These are phyloP conservation scores for Apiospora koreana DNA, from an alignment of 2,329 filamentous ascomycete species.

Conservation along the genomic window DNA sequence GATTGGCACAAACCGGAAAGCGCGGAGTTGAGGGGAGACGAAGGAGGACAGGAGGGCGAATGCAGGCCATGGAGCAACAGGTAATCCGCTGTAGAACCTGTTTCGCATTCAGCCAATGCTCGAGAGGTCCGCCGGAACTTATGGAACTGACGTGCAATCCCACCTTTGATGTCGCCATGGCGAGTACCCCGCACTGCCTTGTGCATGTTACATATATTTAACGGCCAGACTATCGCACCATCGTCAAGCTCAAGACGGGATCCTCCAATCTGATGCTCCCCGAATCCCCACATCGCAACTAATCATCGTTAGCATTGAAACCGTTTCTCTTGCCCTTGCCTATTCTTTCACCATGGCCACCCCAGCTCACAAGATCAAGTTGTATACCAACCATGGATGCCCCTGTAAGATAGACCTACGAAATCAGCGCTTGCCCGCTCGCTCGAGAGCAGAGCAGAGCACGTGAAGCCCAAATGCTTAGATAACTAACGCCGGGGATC, in stretches of 20 bases:
- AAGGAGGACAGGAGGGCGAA: neutral
- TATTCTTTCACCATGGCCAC: neutral
- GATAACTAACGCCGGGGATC: neutral
- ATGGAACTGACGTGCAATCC: neutral
- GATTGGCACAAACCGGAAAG: neutral
- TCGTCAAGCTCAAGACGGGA: neutral
- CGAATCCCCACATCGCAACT: neutral
- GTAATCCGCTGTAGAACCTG: neutral
- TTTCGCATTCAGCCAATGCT: neutral
- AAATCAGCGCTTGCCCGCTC: neutral
- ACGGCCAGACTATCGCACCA: neutral
- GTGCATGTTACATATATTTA: neutral
- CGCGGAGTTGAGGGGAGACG: neutral
- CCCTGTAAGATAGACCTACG: slow-evolving; percentile 11
- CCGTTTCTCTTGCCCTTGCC: neutral
- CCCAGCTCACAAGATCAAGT: slow-evolving; percentile 16
- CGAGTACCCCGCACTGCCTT: neutral
- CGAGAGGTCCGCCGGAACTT: neutral
- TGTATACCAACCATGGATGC: slow-evolving; percentile 18
- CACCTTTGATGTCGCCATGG: neutral
- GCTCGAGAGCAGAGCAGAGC: neutral
- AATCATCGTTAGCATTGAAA: neutral
- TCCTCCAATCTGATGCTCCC: neutral
- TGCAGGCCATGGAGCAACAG: neutral
- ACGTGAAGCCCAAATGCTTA: neutral